Percentiles rank a stretch among this genome's conserved stretches.
phyloP scores from a whole-genome alignment of 441 rosid genomes.

The Erodium texanum region DNA sequence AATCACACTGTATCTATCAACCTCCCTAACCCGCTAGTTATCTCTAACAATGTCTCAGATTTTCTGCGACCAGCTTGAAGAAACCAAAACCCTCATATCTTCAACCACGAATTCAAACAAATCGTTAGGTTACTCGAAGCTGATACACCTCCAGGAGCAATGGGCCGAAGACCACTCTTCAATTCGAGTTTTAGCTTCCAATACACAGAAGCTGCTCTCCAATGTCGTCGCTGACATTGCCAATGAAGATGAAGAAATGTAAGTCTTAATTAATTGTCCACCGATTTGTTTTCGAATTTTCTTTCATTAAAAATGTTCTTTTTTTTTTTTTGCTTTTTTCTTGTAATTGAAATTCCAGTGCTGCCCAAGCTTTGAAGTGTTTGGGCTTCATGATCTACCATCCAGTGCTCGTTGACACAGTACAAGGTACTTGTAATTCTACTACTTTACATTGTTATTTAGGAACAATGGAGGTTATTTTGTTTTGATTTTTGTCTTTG shows the following conservation, averaged over 20 bases:
- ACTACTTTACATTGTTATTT: neutral
- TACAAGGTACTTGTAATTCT: constrained; percentile 26
- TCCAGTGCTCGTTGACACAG: constrained; percentile 28
- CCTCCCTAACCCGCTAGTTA: neutral
- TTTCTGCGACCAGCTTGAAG: constrained; percentile 23
- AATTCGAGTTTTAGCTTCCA: constrained; percentile 24
- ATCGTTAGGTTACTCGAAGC: constrained; percentile 34
- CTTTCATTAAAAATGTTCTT: neutral
- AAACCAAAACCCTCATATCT: constrained; percentile 26
- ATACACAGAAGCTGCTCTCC: constrained; percentile 20
- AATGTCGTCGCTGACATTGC: constrained; percentile 23
- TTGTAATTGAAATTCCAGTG: constrained; percentile 20
- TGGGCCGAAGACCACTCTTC: constrained; percentile 22
- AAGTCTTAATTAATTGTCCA: neutral
- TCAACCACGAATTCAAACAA: constrained; percentile 27
- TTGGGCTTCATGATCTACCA: constrained; percentile 49
- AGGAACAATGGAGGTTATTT: neutral
- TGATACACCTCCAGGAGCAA: constrained; percentile 32
- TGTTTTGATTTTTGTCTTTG: neutral
- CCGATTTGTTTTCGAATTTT: neutral
- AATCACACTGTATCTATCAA: neutral
- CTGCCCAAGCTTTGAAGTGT: constrained; percentile 54
- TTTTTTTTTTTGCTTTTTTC: constrained; percentile 2
- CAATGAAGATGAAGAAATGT: constrained; percentile 40
- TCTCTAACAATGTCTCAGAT: constrained; percentile 24